phyloP scores from a whole-genome alignment of 2,329 filamentous ascomycete species.

The Alternaria conjuncta region DNA sequence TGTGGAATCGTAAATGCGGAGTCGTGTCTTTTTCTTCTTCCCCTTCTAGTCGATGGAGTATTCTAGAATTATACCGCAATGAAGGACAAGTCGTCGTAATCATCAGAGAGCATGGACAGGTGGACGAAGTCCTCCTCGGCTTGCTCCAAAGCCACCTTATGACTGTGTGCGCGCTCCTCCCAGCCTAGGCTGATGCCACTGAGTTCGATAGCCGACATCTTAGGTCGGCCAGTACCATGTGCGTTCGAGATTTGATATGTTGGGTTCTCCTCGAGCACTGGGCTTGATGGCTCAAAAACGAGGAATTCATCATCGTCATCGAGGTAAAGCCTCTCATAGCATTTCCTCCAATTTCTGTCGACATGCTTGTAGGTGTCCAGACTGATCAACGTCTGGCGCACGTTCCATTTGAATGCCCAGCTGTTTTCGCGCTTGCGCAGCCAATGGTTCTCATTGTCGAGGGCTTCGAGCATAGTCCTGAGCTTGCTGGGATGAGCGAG shows the following conservation, averaged over 20 bases:
- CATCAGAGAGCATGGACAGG: constrained; percentile 4
- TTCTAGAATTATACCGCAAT: background rate
- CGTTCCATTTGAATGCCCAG: constrained; percentile 21
- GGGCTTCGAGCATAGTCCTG: constrained; percentile 29
- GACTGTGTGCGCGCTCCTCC: constrained; percentile 8
- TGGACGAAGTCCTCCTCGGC: constrained; percentile 14
- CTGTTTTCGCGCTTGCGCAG: constrained; percentile 33
- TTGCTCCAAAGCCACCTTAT: constrained; percentile 10
- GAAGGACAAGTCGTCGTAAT: constrained; percentile 6
- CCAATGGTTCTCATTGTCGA: constrained; percentile 40
- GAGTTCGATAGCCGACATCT: constrained; percentile 15
- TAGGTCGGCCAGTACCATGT: constrained; percentile 6
- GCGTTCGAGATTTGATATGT: constrained; percentile 5
- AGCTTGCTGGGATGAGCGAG: constrained; percentile 18
- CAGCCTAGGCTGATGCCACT: constrained; percentile 10
- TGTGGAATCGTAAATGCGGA: background rate
- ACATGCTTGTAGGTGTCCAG: background rate
- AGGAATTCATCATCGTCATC: constrained; percentile 8
- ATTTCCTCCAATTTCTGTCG: background rate
- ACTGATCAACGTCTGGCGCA: constrained; percentile 15
- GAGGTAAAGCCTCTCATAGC: constrained; percentile 10
- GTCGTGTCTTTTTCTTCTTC: background rate
- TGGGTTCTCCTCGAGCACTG: background rate
- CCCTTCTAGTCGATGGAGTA: background rate
- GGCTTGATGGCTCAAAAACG: constrained; percentile 1